Conservation (phyloP, 2,329 filamentous ascomycete species). For the Exophiala spinifera region DNA sequence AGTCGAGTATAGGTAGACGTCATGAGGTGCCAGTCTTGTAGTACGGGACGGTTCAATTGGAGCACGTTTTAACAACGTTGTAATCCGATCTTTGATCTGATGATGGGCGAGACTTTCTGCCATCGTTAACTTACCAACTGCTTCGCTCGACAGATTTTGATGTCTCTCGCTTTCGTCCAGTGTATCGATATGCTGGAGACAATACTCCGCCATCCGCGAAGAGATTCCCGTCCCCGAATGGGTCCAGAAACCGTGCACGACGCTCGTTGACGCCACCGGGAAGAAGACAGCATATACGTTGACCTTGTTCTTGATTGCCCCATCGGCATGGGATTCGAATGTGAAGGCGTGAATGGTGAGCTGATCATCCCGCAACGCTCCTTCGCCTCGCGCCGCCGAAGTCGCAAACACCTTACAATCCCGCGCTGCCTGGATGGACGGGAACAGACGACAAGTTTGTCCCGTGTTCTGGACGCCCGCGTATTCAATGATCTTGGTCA, state of each 20-base stretch:
- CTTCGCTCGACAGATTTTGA: not conserved
- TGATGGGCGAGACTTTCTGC: constrained; percentile 4
- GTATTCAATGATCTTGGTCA: too few relatives aligned
- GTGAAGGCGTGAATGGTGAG: constrained; percentile 12
- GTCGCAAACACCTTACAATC: constrained; percentile 11
- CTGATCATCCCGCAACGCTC: not conserved
- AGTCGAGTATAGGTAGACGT: constrained; percentile 54
- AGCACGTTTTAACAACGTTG: not conserved
- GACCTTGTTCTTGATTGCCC: not conserved
- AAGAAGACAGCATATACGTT: constrained; percentile 19
- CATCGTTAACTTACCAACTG: not conserved
- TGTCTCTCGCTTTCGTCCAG: too few relatives aligned
- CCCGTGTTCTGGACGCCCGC: too few relatives aligned
- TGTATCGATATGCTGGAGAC: constrained; percentile 6
- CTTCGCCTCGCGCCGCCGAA: constrained; percentile 2
- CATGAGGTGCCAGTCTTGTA: too few relatives aligned
- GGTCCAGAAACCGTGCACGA: constrained; percentile 16
- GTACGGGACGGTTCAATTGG: too few relatives aligned
- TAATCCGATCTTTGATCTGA: too few relatives aligned
- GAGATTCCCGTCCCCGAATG: constrained; percentile 20
- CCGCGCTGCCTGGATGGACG: constrained; percentile 5
- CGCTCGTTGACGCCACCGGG: not conserved
- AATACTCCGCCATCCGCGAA: constrained; percentile 19
- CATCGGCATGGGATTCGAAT: too few relatives aligned
- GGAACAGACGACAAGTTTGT: constrained; percentile 11